A percentile compares a stretch with the other conserved stretches of the same genome.
Conservation (phyloP, 129 eudicot species). For the Chrysanthemum makinoi region DNA sequence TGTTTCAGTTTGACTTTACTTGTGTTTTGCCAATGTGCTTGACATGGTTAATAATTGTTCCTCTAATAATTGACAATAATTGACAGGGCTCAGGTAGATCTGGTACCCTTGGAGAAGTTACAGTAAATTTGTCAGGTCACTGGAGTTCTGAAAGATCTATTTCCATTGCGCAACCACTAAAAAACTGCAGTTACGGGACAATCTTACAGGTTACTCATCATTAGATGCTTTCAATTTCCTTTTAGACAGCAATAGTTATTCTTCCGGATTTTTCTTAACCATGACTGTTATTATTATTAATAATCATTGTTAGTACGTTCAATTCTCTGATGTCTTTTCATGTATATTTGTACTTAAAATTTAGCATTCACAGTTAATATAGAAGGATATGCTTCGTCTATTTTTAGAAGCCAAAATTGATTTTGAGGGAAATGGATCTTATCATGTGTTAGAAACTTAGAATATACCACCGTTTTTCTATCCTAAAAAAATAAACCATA, state of each 20-base stretch:
- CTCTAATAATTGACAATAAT: slow-evolving; percentile 18
- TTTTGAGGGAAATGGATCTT: slow-evolving; percentile 6
- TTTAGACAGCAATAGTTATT: slow-evolving; percentile 8
- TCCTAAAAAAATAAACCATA: not conserved
- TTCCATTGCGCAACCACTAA: slow-evolving; percentile 47
- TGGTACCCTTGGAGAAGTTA: slow-evolving; percentile 71
- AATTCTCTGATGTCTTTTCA: slow-evolving; percentile 16
- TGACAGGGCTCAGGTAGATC: slow-evolving; percentile 68
- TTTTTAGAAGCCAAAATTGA: slow-evolving; percentile 8
- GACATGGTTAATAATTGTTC: slow-evolving; percentile 14
- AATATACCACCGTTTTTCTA: not conserved
- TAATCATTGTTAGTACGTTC: slow-evolving; percentile 13
- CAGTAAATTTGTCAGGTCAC: slow-evolving; percentile 51
- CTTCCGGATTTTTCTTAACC: not conserved
- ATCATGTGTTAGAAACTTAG: slow-evolving; percentile 11
- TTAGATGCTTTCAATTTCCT: slow-evolving; percentile 17
- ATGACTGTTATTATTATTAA: slow-evolving; percentile 3
- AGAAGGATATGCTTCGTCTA: not conserved
- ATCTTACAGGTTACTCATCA: slow-evolving; percentile 56
- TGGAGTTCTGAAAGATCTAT: slow-evolving; percentile 43
- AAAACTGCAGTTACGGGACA: slow-evolving; percentile 65
- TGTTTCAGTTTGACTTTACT: slow-evolving; percentile 17
- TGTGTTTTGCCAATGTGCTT: slow-evolving; percentile 17
- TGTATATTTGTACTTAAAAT: not conserved
- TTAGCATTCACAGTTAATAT: not conserved